These are phyloP conservation scores for Xylaria arbuscula DNA, from an alignment of 2,329 filamentous ascomycete genomes.

Conservation along the genomic window DNA sequence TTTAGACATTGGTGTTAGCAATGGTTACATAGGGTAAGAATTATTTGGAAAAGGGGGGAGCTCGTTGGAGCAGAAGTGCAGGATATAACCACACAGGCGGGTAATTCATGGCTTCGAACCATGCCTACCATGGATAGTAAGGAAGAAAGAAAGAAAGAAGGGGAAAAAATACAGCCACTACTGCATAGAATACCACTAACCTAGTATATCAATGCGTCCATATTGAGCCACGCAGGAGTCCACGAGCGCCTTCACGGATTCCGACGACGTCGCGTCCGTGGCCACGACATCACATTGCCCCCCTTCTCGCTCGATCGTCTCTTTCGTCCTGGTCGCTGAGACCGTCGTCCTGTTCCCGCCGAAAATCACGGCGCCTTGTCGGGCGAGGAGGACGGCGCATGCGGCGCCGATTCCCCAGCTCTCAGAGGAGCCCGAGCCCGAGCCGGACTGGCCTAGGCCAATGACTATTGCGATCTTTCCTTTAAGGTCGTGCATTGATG, in stretches of 20 bases:
- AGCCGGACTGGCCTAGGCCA: constrained; percentile 25
- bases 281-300: constrained; percentile 26
- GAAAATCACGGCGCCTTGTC: constrained; percentile 29
- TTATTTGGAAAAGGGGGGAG: background rate
- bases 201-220: constrained; percentile 31
- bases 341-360: constrained; percentile 29
- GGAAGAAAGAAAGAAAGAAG: background rate
- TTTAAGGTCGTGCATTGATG: constrained; percentile 25
- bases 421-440: background rate
- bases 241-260: constrained; percentile 22
- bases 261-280: constrained; percentile 31
- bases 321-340: constrained; percentile 19
- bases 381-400: constrained; percentile 28
- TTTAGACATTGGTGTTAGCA: background rate
- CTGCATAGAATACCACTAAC: background rate
- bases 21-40: background rate
- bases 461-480: constrained; percentile 29
- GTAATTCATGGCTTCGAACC: background rate
- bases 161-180: background rate
- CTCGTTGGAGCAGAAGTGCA: background rate
- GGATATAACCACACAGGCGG: too few species aligned
- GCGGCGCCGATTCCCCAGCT: constrained; percentile 33
- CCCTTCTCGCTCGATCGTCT: constrained; percentile 27
- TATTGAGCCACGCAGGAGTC: constrained; percentile 26
- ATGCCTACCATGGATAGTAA: background rate